Evolutionary conservation across 352 stramenopile genomes (phyloP).

Genomic region (Elongisporangium senticosum): DNA sequence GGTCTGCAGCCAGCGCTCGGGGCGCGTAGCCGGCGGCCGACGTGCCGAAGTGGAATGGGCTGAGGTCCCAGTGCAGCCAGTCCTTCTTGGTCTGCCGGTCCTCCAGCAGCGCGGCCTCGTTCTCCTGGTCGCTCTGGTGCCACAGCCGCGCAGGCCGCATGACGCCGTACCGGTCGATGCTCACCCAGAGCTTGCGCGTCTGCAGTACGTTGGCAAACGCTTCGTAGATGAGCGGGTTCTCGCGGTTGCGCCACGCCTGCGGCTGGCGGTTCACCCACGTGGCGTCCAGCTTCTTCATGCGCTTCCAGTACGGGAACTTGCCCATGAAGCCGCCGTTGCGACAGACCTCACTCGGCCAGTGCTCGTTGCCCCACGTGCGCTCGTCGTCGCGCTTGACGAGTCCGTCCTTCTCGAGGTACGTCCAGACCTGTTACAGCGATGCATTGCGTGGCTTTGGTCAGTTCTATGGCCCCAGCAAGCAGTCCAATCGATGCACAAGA

Average conservation of each 20-base stretch:
- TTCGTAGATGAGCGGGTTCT: conserved; percentile 29
- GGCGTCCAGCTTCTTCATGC: conserved; percentile 43
- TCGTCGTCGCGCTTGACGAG: conserved; percentile 34
- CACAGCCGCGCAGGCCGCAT: conserved; percentile 31
- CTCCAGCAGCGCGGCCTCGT: conserved; percentile 19
- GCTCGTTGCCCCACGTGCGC: conserved; percentile 37
- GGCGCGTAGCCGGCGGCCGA: conserved; percentile 35
- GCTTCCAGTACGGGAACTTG: conserved; percentile 45
- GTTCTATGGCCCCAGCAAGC: neutral
- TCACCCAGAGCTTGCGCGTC: conserved; percentile 31
- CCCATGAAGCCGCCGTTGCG: conserved; percentile 46
- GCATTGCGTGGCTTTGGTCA: neutral
- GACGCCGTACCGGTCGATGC: conserved; percentile 43
- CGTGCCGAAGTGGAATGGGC: conserved; percentile 41
- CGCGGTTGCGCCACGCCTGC: conserved; percentile 42
- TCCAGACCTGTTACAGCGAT: conserved; percentile 17
- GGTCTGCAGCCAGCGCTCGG: conserved; percentile 6
- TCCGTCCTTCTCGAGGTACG: conserved; percentile 36
- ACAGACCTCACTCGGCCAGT: conserved; percentile 37
- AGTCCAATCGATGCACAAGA: neutral
- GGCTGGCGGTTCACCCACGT: conserved; percentile 34
- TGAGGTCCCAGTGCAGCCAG: conserved; percentile 49
- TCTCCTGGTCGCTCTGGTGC: conserved; percentile 19
- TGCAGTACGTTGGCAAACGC: conserved; percentile 31
- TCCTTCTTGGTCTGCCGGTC: conserved; percentile 48